Base-by-base conservation (phyloP, 192 early-diverging fungal genomes). In the Coemansia sp. region DNA sequence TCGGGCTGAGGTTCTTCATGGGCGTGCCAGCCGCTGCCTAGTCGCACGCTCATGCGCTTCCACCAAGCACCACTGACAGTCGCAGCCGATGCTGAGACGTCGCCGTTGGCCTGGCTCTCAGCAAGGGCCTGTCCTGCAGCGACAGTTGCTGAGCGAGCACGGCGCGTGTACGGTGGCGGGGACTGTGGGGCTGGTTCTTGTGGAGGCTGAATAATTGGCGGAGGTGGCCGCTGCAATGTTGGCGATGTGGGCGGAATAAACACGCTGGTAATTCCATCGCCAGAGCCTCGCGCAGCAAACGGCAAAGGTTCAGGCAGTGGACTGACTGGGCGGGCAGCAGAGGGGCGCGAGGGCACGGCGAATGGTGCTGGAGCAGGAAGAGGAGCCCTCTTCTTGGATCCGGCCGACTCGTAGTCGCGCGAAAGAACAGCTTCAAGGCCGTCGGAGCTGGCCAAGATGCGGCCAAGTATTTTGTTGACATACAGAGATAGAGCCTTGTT, bases 381-480 rank as follows among this genome's bases (percentile, higher is more conserved):
- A 25, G 66, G 19, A 11, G 17, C 25, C 31, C 39, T 36, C 31
- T 58, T 55, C 41, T 68, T 68, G 57, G 66, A n/a, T 10, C 58
- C 58, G n/a, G 66, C 39, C 10, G 66, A 55, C 25, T 83, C 78
- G 68, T 75, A 85, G 70, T 85, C 84, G 70, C 70, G 72, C 44
- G 84, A 77, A 3, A 85, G 75, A 1, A 85, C 76, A 7, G 74
- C 74, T 32, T 85, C 78, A 32, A 81, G 72, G 11, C 74, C 78
- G 60, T 69, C 78, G 45, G 72, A 86, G 68, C 85, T 87, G 41
- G 87, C 75, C 69, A 93, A 83, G 75, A 93, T 93, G 73, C 88
- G 88, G 53, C 84, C 78, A 34, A 93, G 76, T 50, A 93, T 92
- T 73, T 91, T 93, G 73, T 90, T 85, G 77, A 93, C 87, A 64